These are phyloP conservation scores for Lumnitzera littorea DNA, from an alignment of 345 rosid species.

Conservation along the genomic window DNA sequence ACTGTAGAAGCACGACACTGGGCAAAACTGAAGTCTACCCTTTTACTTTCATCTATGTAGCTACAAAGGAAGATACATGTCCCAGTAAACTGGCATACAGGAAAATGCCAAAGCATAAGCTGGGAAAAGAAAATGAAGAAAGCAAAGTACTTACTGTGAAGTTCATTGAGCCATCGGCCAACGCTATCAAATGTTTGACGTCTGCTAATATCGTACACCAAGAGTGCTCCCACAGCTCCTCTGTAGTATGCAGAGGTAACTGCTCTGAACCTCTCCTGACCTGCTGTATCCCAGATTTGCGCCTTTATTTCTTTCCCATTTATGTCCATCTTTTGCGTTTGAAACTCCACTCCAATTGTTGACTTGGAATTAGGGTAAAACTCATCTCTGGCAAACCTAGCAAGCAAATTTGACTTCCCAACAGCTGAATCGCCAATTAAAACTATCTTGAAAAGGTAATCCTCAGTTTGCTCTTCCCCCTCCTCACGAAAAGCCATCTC, in stretches of 20 bases:
- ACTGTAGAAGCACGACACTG: no score
- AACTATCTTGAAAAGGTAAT: conserved; percentile 93
- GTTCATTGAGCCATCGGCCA: conserved; percentile 97
- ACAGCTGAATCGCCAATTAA: conserved; percentile 95
- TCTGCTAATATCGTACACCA: conserved; percentile 92
- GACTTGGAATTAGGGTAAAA: conserved; percentile 93
- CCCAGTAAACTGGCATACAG: neutral
- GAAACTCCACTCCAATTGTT: conserved; percentile 97
- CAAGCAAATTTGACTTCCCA: conserved; percentile 93
- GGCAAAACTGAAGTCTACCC: no score
- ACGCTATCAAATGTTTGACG: conserved; percentile 82
- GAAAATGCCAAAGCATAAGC: neutral
- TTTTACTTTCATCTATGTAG: no score
- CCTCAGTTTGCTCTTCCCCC: conserved; percentile 77
- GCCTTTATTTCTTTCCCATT: conserved; percentile 91
- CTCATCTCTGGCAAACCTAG: conserved; percentile 95
- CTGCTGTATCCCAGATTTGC: conserved; percentile 99
- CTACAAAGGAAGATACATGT: neutral
- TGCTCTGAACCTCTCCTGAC: conserved; percentile 98
- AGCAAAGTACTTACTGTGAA: conserved; percentile 51
- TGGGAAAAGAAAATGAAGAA: neutral
- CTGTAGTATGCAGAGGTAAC: conserved; percentile 95
- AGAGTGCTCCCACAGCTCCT: conserved; percentile 97
- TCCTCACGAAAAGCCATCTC: conserved; percentile 72
- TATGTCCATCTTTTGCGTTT: conserved; percentile 87